These are phyloP conservation scores for Ploettnerulaceae sp. DNA, from an alignment of 2,329 filamentous ascomycete species.

Conservation along the genomic window DNA sequence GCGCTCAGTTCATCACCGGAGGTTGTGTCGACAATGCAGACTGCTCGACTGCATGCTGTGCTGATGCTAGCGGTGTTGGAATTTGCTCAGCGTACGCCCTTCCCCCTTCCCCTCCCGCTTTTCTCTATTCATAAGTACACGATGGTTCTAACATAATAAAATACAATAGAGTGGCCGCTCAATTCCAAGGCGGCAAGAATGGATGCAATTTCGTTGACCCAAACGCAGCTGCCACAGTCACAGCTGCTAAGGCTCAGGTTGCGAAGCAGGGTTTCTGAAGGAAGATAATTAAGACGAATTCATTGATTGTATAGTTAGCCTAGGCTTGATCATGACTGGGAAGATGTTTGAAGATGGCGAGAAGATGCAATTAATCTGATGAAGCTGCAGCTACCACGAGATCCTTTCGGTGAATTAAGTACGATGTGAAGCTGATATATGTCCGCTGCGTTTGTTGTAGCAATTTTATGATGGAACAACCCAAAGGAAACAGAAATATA, in stretches of 20 bases:
- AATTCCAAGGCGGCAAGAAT: constrained; percentile 37
- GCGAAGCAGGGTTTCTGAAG: constrained; percentile 35
- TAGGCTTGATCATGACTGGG: background rate
- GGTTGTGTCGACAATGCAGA: constrained; percentile 36
- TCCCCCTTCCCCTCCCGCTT: background rate
- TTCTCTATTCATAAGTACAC: background rate
- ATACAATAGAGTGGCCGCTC: constrained; percentile 26
- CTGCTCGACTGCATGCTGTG: constrained; percentile 35
- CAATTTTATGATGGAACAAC: too few relatives aligned
- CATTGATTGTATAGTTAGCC: background rate
- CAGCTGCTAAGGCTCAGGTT: constrained; percentile 23
- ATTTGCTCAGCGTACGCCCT: constrained; percentile 33
- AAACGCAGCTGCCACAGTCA: constrained; percentile 29
- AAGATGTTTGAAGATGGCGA: constrained; percentile 2
- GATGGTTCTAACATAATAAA: background rate
- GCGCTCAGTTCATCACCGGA: constrained; percentile 37
- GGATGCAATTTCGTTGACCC: constrained; percentile 38
- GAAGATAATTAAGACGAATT: background rate
- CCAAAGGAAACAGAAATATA: too few relatives aligned
- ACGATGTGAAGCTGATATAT: too few relatives aligned
- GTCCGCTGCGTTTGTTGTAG: too few relatives aligned
- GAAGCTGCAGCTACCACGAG: too few relatives aligned
- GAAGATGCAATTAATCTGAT: too few relatives aligned
- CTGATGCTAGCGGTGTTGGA: constrained; percentile 31
- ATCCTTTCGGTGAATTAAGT: too few relatives aligned